These are phyloP conservation scores for Scheffersomyces stambukii DNA, from an alignment of 1,139 yeast genomes.

Conservation along the genomic window DNA sequence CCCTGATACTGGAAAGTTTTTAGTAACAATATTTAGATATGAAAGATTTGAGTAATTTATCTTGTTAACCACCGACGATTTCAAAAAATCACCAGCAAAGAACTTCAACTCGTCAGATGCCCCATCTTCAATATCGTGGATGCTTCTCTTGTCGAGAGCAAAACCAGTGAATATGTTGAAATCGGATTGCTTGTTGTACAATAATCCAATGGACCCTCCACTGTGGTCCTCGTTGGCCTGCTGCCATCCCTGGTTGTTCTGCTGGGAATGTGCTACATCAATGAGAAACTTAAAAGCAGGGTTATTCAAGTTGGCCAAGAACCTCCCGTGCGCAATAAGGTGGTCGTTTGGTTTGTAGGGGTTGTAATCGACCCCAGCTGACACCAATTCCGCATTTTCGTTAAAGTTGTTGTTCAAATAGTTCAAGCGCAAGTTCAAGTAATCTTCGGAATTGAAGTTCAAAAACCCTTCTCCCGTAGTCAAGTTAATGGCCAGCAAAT, in stretches of 20 bases:
- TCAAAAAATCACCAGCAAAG: conserved; percentile 32
- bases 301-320: conserved; percentile 34
- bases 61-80: conserved; percentile 30
- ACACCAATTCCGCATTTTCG: conserved; percentile 40
- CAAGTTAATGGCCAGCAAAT: conserved; percentile 30
- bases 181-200: conserved; percentile 17
- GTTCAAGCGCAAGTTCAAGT: conserved; percentile 34
- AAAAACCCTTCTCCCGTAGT: conserved; percentile 34
- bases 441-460: conserved; percentile 37
- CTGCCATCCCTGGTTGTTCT: conserved; percentile 41
- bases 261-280: conserved; percentile 32
- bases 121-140: conserved; percentile 39
- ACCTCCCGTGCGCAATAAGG: conserved; percentile 30
- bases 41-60: conserved; percentile 19
- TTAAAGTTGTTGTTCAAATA: conserved; percentile 43
- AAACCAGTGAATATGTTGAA: conserved; percentile 34
- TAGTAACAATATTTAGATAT: conserved; percentile 21
- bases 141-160: conserved; percentile 36
- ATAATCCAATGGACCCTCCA: conserved; percentile 45
- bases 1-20: conserved; percentile 32
- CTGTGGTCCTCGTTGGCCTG: conserved; percentile 27
- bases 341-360: conserved; percentile 46
- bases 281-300: conserved; percentile 38
- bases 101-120: conserved; percentile 27
- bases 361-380: conserved; percentile 39